These are phyloP conservation scores for Potentilla sterilis DNA, from an alignment of 306 rosid species.

Conservation along the genomic window DNA sequence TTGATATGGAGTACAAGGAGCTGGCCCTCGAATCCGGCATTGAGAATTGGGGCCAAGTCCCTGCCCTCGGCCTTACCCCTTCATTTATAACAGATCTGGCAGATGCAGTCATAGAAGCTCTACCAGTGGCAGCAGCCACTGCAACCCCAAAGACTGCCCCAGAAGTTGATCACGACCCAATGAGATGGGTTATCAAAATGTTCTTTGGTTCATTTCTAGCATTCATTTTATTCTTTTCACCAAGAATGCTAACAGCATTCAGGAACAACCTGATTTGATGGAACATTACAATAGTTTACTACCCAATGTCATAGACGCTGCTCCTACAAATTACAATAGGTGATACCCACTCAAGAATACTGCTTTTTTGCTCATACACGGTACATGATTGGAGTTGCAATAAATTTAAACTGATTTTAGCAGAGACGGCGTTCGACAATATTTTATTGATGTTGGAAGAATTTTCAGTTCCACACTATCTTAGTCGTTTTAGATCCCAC, in stretches of 20 bases:
- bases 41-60: constrained; percentile 95
- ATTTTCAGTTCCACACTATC: too few species aligned
- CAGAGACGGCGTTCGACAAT: too few species aligned
- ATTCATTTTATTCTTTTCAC: constrained; percentile 63
- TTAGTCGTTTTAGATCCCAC: too few species aligned
- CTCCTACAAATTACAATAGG: background rate
- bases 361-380: background rate
- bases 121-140: too few species aligned
- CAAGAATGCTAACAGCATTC: constrained; percentile 58
- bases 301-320: background rate
- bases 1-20: constrained; percentile 91
- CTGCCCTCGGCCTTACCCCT: constrained; percentile 86
- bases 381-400: background rate
- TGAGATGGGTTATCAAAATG: constrained; percentile 50
- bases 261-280: constrained; percentile 51
- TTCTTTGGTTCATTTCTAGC: constrained; percentile 81
- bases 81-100: constrained; percentile 18
- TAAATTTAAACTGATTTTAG: too few species aligned
- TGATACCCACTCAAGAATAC: background rate
- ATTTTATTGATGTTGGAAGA: too few species aligned
- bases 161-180: constrained; percentile 46
- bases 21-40: constrained; percentile 93
- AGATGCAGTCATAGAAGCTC: too few species aligned
- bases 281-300: background rate
- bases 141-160: constrained; percentile 28